Conservation (phyloP, 495 filamentous ascomycete species). For the Penicillium maclennaniae region DNA sequence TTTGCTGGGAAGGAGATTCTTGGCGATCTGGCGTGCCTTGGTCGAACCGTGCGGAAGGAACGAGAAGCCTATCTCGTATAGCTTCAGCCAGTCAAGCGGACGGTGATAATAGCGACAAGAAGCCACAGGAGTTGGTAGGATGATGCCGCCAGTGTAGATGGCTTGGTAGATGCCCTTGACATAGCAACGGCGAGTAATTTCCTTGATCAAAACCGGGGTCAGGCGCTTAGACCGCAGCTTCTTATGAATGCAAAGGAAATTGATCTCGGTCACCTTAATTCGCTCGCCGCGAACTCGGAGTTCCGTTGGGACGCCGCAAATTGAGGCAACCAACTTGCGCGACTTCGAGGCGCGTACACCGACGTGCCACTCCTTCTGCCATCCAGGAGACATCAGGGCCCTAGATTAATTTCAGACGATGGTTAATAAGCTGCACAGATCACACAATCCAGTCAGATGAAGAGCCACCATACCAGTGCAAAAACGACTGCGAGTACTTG, state of each 20-base stretch:
- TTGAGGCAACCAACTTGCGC: conserved; percentile 85
- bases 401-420: conserved; percentile 43
- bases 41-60: conserved; percentile 77
- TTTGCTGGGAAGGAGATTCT: conserved; percentile 69
- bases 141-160: conserved; percentile 87
- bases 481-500: conserved; percentile 82
- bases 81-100: conserved; percentile 88
- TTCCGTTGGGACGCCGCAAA: conserved; percentile 81
- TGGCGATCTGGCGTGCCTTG: conserved; percentile 71
- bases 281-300: conserved; percentile 73
- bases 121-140: conserved; percentile 84
- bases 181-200: conserved; percentile 90
- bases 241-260: conserved; percentile 97
- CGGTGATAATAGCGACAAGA: conserved; percentile 95
- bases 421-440: background rate
- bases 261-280: conserved; percentile 83
- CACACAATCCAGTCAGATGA: background rate
- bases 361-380: conserved; percentile 92
- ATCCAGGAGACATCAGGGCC: conserved; percentile 93
- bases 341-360: conserved; percentile 79
- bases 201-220: conserved; percentile 90
- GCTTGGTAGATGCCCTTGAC: conserved; percentile 81
- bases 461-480: conserved; percentile 66
- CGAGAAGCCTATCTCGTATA: conserved; percentile 89
- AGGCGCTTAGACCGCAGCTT: conserved; percentile 91